phyloP scores from a whole-genome alignment of 2,329 filamentous ascomycete genomes.

The Cercospora citrullina region DNA sequence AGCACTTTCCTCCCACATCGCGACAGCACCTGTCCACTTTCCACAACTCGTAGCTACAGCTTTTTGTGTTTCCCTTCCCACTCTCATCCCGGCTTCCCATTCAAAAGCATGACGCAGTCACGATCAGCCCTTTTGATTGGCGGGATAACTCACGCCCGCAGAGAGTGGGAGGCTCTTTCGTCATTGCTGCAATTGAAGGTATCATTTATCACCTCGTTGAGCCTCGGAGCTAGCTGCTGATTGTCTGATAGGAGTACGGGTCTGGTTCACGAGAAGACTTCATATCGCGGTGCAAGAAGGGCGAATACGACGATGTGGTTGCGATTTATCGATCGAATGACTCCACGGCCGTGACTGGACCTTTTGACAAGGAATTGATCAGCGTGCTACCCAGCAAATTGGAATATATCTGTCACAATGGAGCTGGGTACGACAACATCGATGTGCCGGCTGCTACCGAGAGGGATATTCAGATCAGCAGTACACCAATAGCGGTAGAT shows the following conservation, averaged over 20 bases:
- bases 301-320: conserved; percentile 56
- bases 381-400: conserved; percentile 44
- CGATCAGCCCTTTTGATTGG: conserved; percentile 48
- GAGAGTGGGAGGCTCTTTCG: conserved; percentile 48
- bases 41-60: not conserved
- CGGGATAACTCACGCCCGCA: conserved; percentile 46
- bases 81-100: not conserved
- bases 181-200: conserved; percentile 39
- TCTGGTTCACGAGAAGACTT: conserved; percentile 57
- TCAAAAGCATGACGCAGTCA: conserved; percentile 25
- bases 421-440: conserved; percentile 43
- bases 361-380: conserved; percentile 50
- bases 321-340: conserved; percentile 61
- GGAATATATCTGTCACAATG: conserved; percentile 50
- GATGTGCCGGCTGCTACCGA: conserved; percentile 38
- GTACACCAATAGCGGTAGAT: conserved; percentile 52
- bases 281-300: conserved; percentile 55
- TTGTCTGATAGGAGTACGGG: conserved; percentile 51
- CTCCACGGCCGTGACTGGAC: conserved; percentile 51
- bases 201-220: not conserved
- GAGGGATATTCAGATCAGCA: conserved; percentile 46
- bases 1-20: not conserved
- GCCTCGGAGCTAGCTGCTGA: conserved; percentile 1
- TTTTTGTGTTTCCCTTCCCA: not conserved
- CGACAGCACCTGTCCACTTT: not conserved